phyloP scores from a whole-genome alignment of 148 eudicot genomes.

The Fallopia convolvulus region DNA sequence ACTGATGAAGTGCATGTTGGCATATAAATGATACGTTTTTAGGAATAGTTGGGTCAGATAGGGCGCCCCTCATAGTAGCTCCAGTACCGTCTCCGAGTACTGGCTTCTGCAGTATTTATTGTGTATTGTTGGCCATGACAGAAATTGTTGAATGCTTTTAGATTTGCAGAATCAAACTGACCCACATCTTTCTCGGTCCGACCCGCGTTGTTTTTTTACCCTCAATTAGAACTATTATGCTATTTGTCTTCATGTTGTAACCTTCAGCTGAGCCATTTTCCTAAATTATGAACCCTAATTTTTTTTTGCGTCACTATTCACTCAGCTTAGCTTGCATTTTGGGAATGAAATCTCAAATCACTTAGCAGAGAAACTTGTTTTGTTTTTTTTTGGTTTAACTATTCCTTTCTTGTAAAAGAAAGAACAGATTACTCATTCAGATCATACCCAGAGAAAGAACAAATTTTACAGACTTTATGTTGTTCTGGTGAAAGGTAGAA shows the following conservation, averaged over 20 bases:
- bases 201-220: neutral
- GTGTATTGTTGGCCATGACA: neutral
- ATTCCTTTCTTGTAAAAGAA: neutral
- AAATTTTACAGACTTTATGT: neutral
- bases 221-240: neutral
- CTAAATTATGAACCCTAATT: too few species aligned
- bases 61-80: neutral
- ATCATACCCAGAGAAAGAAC: constrained; percentile 5
- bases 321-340: neutral
- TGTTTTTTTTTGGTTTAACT: neutral
- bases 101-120: constrained; percentile 2
- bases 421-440: neutral
- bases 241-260: neutral
- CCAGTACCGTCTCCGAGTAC: neutral
- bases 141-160: constrained; percentile 7
- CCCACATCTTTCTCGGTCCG: neutral
- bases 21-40: neutral
- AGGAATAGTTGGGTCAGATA: neutral
- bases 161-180: constrained; percentile 3
- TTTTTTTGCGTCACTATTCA: too few species aligned
- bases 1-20: neutral
- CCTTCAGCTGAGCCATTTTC: neutral
- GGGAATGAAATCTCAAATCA: neutral
- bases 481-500: neutral
- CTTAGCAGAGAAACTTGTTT: neutral